A percentile compares a stretch with the other conserved stretches of the same genome.
Evolutionary conservation across 345 rosid species (phyloP).

Genomic region (Citrus unshiu): DNA sequence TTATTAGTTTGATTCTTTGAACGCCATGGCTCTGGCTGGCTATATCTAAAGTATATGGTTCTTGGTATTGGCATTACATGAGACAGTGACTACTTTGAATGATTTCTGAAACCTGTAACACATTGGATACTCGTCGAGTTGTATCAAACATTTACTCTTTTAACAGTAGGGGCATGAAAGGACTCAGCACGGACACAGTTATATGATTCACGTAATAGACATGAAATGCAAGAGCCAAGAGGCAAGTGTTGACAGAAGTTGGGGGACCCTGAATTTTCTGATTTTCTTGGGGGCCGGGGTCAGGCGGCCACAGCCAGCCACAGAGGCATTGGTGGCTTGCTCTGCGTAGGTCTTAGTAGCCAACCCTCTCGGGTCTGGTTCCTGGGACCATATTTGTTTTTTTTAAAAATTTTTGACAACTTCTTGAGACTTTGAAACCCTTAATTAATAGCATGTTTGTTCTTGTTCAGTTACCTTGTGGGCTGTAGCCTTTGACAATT

Average conservation of each 20-base stretch:
- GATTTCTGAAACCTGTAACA: neutral
- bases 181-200: constrained; percentile 7
- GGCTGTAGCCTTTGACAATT: neutral
- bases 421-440: neutral
- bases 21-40: neutral
- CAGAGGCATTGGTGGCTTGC: neutral
- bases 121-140: constrained; percentile 44
- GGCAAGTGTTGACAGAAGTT: constrained; percentile 15
- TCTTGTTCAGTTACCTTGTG: neutral
- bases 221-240: constrained; percentile 27
- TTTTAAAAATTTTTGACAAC: neutral
- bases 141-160: constrained; percentile 10
- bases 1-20: neutral
- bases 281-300: neutral
- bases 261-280: constrained; percentile 15
- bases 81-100: constrained; percentile 16
- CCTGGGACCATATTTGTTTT: constrained; percentile 10
- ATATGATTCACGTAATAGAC: constrained; percentile 46
- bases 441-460: neutral
- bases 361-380: neutral
- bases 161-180: constrained; percentile 14
- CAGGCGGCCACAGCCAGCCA: neutral
- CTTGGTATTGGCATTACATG: constrained; percentile 24
- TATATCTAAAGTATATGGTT: neutral
- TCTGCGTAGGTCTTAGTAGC: neutral